Evolutionary conservation across 1,139 yeast species (phyloP).

Genomic region (Zygotorulaspora mrakii): DNA sequence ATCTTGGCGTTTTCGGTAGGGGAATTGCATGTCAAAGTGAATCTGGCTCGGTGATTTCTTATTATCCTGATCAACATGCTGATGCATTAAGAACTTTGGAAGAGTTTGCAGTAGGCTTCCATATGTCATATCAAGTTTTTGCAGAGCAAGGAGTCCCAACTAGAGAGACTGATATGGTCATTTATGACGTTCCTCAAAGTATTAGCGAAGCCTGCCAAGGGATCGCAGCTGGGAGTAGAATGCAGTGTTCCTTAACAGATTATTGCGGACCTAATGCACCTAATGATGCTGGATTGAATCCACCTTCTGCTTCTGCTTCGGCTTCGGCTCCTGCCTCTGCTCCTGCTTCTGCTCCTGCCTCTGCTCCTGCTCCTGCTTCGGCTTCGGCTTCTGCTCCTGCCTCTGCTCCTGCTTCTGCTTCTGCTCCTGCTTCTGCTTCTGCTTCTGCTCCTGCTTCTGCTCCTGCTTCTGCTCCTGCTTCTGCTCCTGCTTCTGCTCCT

Average conservation of each 20-base stretch:
- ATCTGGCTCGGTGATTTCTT: neutral
- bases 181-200: neutral
- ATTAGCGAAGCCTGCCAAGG: neutral
- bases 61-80: neutral
- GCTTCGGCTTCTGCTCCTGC: neutral
- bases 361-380: neutral
- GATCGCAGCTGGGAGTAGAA: neutral
- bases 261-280: slow-evolving; percentile 4
- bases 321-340: slow-evolving; percentile 1
- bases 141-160: slow-evolving; percentile 1
- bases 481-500: neutral
- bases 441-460: neutral
- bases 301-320: neutral
- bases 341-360: slow-evolving; percentile 1
- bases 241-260: neutral
- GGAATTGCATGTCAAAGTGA: slow-evolving; percentile 1
- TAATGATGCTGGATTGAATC: slow-evolving; percentile 3
- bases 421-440: neutral
- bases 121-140: neutral
- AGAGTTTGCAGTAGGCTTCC: neutral
- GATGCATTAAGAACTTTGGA: neutral
- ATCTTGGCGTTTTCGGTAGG: neutral
- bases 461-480: neutral
- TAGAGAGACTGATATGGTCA: neutral
- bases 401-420: neutral